Evolutionary conservation across 106 monocot genomes (phyloP), one percentile per base, ranked within the genome.

Genomic region (Dactylorhiza incarnata): DNA sequence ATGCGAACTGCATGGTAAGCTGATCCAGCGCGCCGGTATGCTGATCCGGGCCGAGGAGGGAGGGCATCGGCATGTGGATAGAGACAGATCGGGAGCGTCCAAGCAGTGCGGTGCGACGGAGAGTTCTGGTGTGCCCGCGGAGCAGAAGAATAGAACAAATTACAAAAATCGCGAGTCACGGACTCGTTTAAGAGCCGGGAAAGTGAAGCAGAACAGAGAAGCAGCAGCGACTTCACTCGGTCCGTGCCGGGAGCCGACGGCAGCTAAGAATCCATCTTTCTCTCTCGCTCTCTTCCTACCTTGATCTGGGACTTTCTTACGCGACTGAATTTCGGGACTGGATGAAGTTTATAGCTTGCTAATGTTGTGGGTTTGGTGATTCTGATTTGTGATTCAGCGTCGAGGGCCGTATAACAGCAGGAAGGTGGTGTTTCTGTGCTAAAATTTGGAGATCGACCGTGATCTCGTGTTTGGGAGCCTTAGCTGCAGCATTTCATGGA

Each of bases 131-230:
- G 63, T 29, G 63, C 26, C 20, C 10, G 22, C 13, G 63, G 63
- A 65, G 63, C 63, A 65, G 26, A 20, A 24, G 24, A 5, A 66
- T 10, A 29, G 13, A 29, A 0, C 11, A 13, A 12, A 63, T 7
- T 66, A 66, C 13, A 24, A 66, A 37, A 37, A 66, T 22, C 58
- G 58, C 58, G 58, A 59, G 58, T 59, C 58, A 20, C 58, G 58
- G 6, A 10, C 20, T 23, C 29, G 4, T 23, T 66, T 20, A 26
- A 66, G 29, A 59, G 58, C 66, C 66, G 26, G 66, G 13, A 12
- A 37, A 37, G n/a, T 66, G 66, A 66, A 66, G 12, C 66, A 37
- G 66, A 12, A 37, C 24, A 11, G 26, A 26, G 29, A 37, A 66
- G 29, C 9, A 26, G 66, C 66, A 66, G 29, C 10, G 66, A 52